Evolutionary conservation across 768 basidiomycete genomes (phyloP), one percentile per base, ranked within the genome.

Genomic region (Rhodosporidiobolus odoratus): DNA sequence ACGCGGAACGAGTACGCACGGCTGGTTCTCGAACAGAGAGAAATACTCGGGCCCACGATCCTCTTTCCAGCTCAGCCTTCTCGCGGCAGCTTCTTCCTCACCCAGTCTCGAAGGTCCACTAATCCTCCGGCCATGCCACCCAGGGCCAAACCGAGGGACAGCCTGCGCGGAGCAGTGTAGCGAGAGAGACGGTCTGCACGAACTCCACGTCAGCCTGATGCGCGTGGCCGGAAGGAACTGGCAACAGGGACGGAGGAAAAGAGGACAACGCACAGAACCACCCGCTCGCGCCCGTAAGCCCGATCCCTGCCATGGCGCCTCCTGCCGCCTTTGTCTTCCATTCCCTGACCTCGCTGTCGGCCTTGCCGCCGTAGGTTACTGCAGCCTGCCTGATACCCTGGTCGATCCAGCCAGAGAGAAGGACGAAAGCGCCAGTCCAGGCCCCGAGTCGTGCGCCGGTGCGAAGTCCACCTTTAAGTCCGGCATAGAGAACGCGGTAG

Each of bases 401-500:
- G 30, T 74, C 73, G 45, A 75, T 34, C 1, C 37, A 58, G 7
- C 71, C 69, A 40, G 62, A 35, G 21, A 62, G 43, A 4, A n/a
- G 27, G n/a, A 71, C 67, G 43, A 75, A 75, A 4, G 70, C 60
- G 15, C 27, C 52, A 1, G 70, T 69, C 74, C 74, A 75, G 2
- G 50, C 16, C 8, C 37, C 70, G 17, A 71, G 56, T 0, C 73
- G 62, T 0, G 40, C 32, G 30, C 73, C 73, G 25, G 73, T 74
- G 37, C 34, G 23, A 41, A 75, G 41, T 13, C 85, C 91, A 23
- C 85, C 86, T 76, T 85, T 85, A 78, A 93, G 78, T 15, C 85
- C 91, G 0, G 84, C 88, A 71, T 87, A 83, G 77, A 91, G 84
- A 75, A 92, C 86, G 75, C 85, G 83, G 83, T 93, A 94, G 82